Evolutionary conservation across 331 rosid genomes (phyloP).

Genomic region (Quercus phellos): DNA sequence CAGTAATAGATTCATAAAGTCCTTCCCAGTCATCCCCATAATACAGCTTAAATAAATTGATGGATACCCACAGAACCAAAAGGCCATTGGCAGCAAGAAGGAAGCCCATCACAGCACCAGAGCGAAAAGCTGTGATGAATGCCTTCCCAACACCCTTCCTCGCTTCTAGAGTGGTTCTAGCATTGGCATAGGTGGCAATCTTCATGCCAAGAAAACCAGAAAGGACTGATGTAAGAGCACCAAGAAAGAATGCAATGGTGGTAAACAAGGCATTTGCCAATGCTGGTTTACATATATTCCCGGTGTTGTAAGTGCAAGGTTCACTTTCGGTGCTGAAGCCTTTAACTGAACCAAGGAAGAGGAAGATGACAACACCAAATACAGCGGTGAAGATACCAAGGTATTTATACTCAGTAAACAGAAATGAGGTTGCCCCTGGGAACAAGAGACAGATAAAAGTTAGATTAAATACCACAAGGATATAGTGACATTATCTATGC

Average conservation of each 20-base stretch:
- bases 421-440: slow-evolving; percentile 68
- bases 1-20: slow-evolving; percentile 62
- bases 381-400: slow-evolving; percentile 49
- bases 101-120: slow-evolving; percentile 70
- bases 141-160: slow-evolving; percentile 60
- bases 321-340: slow-evolving; percentile 64
- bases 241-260: slow-evolving; percentile 60
- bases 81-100: slow-evolving; percentile 72
- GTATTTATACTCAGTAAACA: slow-evolving; percentile 53
- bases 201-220: slow-evolving; percentile 71
- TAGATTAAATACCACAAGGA: not conserved
- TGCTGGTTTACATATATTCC: slow-evolving; percentile 63
- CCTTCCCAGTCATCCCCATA: slow-evolving; percentile 84
- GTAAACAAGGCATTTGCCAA: slow-evolving; percentile 56
- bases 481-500: not conserved
- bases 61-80: slow-evolving; percentile 45
- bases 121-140: slow-evolving; percentile 51
- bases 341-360: slow-evolving; percentile 67
- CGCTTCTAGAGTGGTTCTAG: slow-evolving; percentile 63
- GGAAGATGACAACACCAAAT: slow-evolving; percentile 47
- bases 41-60: slow-evolving; percentile 57
- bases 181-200: slow-evolving; percentile 70
- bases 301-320: slow-evolving; percentile 60
- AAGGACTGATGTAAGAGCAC: slow-evolving; percentile 55
- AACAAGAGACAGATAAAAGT: slow-evolving; percentile 21